Evolutionary conservation across 805 yeast species (phyloP).

Genomic region (Cyberlindnera maritima): DNA sequence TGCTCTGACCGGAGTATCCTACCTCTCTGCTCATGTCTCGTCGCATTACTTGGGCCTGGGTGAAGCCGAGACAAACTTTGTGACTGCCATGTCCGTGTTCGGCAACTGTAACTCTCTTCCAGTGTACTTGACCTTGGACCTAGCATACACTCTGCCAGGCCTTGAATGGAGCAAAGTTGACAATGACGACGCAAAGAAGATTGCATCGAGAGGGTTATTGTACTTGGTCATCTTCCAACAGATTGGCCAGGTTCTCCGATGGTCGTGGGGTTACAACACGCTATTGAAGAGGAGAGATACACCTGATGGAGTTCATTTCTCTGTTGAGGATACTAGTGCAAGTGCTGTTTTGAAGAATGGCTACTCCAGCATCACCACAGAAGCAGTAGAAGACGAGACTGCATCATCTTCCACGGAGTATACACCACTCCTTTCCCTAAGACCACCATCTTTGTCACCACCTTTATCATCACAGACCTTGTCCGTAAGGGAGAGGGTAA

Average conservation of each 20-base stretch:
- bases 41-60: conserved; percentile 56
- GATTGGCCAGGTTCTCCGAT: conserved; percentile 75
- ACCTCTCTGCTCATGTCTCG: conserved; percentile 54
- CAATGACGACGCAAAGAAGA: conserved; percentile 62
- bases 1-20: conserved; percentile 78
- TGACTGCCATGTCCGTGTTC: conserved; percentile 95
- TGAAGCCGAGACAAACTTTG: conserved; percentile 80
- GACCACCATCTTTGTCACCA: too few species aligned
- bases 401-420: neutral
- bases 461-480: too few species aligned
- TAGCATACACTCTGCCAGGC: conserved; percentile 73
- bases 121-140: conserved; percentile 80
- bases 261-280: conserved; percentile 86
- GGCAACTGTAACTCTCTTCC: conserved; percentile 96
- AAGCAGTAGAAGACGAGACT: conserved; percentile 37
- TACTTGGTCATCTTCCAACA: conserved; percentile 77
- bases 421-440: neutral
- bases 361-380: conserved; percentile 58
- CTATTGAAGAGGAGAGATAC: conserved; percentile 49
- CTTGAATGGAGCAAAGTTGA: conserved; percentile 72
- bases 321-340: neutral
- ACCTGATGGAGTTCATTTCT: too few species aligned
- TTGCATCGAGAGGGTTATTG: conserved; percentile 75
- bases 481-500: neutral
- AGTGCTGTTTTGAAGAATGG: neutral